Evolutionary conservation across 2,329 filamentous ascomycete genomes (phyloP), one percentile per base, ranked within the genome.

Genomic region (Leptosphaerulina australis): DNA sequence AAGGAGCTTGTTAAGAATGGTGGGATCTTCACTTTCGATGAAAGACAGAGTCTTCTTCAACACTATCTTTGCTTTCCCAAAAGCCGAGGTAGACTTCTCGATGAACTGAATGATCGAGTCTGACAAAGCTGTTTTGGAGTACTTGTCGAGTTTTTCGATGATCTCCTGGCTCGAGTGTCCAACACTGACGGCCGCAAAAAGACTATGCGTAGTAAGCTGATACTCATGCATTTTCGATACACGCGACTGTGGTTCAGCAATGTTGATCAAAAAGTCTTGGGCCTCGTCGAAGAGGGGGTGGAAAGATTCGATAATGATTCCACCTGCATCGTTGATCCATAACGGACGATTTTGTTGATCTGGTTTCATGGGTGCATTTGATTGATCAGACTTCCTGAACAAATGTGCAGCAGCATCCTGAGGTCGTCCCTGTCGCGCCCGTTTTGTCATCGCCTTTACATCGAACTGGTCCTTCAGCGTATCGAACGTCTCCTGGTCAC

Each of bases 151-250:
- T 28, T 91, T 90, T 60, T 87, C 87, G 63, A 97, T 91, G 57
- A 97, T 97, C 71, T 97, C 92, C 43, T 88, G 81, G 15, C 91
- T 90, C 41, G 90, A 87, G 52, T 97, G 77, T n/a, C 94, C 94
- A 51, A 97, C 91, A 5, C 91, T 96, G 3, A 97, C 90, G 30
- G 94, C 94, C 22, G 94, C 93, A 74, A 97, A 97, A 44, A 99
- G 80, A 74, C 91, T 96, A 74, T 97, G 92, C 18, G 89, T 86
- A 2, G 91, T 97, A 64, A 99, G 82, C 47, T 87, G 84, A 74
- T 97, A 97, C 74, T 99, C 93, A 77, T 97, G 94, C 57, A 97
- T 84, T 67, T 91, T 93, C 4, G 86, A 88, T 50, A 94, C 93
- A 52, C 93, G 86, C 26, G 92, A 97, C 51, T 93, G 80, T 14